Evolutionary conservation across 352 stramenopile species (phyloP).

Genomic region (Globisporangium paddicum): DNA sequence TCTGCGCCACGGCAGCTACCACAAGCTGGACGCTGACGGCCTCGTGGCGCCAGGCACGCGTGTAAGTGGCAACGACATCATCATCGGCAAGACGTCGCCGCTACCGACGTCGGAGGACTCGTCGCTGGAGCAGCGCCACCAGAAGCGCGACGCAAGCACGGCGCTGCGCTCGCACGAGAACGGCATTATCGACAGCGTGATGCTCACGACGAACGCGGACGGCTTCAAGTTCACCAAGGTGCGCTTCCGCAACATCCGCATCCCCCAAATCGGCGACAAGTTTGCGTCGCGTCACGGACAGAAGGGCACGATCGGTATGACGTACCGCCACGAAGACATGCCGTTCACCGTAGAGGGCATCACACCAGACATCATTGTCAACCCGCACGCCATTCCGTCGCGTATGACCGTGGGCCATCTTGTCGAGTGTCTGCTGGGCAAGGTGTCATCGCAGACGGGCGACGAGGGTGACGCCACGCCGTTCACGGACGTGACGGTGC

Average conservation of each 20-base stretch:
- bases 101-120: conserved; percentile 75
- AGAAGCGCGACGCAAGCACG: conserved; percentile 97
- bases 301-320: conserved; percentile 98
- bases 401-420: conserved; percentile 99
- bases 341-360: conserved; percentile 99
- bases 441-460: conserved; percentile 96
- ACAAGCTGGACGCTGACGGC: conserved; percentile 98
- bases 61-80: conserved; percentile 97
- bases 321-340: conserved; percentile 99
- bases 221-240: conserved; percentile 98
- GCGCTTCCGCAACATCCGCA: conserved; percentile 97
- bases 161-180: conserved; percentile 97
- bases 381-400: conserved; percentile 99
- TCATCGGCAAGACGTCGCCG: conserved; percentile 99
- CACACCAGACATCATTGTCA: conserved; percentile 99
- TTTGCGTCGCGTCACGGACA: conserved; percentile 92
- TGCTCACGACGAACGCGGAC: conserved; percentile 97
- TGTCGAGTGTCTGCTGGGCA: conserved; percentile 99
- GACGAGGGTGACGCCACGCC: conserved; percentile 98
- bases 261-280: conserved; percentile 99
- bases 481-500: conserved; percentile 98
- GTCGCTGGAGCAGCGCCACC: conserved; percentile 86
- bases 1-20: conserved; percentile 96
- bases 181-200: conserved; percentile 99
- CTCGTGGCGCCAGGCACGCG: conserved; percentile 94